Evolutionary conservation across 148 eudicot species (phyloP), one percentile per base, ranked within the genome.

Genomic region (Hydrangea macrophylla): DNA sequence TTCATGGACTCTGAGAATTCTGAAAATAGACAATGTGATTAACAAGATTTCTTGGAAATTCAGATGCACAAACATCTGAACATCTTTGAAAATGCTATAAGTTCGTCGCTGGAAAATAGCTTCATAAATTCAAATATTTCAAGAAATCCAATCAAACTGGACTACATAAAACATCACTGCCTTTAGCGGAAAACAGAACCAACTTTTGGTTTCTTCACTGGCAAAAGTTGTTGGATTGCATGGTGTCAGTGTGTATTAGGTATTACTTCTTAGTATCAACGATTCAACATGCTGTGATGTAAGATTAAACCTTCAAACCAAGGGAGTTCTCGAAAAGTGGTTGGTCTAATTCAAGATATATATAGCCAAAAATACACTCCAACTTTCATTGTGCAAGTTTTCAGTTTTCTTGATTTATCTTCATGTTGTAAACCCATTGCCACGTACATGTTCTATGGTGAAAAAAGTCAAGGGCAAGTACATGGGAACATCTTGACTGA

Each of bases 1-100:
- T 72, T 74, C 54, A 94, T 60, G n/a, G 99, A 94, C 76, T 90
- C 99, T 8, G 99, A 94, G 76, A 94, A 90, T 76, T 94, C 99
- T 94, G 88, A 71, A 70, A 72, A 64, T 11, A 59, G 53, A 31
- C 23, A 40, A 30, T 2, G 12, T 27, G 37, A 60, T 25, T 55
- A 54, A 61, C 57, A 48, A 56, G 30, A 67, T 32, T n/a, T 39
- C 4, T 7, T 23, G 59, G 26, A 11, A 44, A 22, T 58, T 30
- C 64, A 61, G n/a, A 27, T 2, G 69, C 36, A 33, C 37, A n/a
- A n/a, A 10, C 40, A 24, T 20, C 9, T 31, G 31, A 60, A 25
- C 36, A 48, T 12, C 6, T 64, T 32, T 10, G 30, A 12, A 23
- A 33, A 33, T n/a, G n/a, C n/a, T n/a, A n/a, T n/a, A n/a, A n/a